Evolutionary conservation across 1,139 yeast species (phyloP), one percentile per base, ranked within the genome.

Genomic region (Yamadazyma buinensis): DNA sequence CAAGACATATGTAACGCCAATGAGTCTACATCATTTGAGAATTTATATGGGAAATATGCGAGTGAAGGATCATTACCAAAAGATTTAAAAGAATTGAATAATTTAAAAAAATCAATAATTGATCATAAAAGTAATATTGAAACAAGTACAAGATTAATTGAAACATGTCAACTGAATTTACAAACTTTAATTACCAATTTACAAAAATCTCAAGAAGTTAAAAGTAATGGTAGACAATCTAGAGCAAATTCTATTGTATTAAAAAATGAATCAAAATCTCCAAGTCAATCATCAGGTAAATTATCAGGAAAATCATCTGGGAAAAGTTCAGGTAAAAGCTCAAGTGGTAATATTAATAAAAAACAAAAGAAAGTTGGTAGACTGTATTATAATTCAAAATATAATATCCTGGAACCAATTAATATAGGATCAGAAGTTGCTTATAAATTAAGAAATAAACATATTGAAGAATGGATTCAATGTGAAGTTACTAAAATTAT

Each of bases 401-500:
- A 60, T 53, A 81, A 81, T 47, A 78, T 84, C 1, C 70, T 72
- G 30, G 84, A 75, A 30, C 80, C 84, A 0, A 68, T 84, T 3
- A 46, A 55, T 3, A 64, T 84, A 2, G 92, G 94, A 1, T 75
- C 92, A 0, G 95, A 86, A 46, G 97, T 92, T 1, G 98, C 97
- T 0, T 92, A 83, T 61, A 80, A 83, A 52, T 74, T 90, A 14
- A 74, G 74, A 40, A 76, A 75, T 46, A 72, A 83, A 26, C 84
- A 78, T 32, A 59, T 68, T 7, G 94, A 85, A 34, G 98, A 92
- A 52, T 94, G 99, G 99, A 88, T 94, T 47, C 96, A 88, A 55
- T 94, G 98, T 63, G 90, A 84, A 49, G 95, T 92, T 17, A 76
- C 83, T 32, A 78, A 77, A 48, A 79, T 92, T 3, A 62, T 81